phyloP scores from a whole-genome alignment of 164 flowering plant genomes.

The Kingdonia uniflora region DNA sequence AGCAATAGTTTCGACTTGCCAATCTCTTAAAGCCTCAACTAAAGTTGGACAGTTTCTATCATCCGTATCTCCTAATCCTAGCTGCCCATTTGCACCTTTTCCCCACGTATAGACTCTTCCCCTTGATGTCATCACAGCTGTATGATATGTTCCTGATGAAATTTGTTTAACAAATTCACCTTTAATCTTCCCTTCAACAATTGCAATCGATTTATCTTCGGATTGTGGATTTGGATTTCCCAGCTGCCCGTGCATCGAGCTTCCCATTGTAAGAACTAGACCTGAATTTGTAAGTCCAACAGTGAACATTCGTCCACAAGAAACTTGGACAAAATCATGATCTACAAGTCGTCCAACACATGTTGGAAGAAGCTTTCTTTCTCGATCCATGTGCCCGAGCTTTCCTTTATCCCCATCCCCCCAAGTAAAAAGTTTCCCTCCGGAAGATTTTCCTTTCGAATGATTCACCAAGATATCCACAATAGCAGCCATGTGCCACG shows the following conservation, averaged over 20 bases:
- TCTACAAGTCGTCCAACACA: conserved; percentile 49
- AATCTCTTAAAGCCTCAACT: conserved; percentile 49
- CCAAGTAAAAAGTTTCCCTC: conserved; percentile 66
- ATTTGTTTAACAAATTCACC: conserved; percentile 42
- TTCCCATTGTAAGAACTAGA: conserved; percentile 58
- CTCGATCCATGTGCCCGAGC: conserved; percentile 46
- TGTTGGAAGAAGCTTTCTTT: conserved; percentile 47
- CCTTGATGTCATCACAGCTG: conserved; percentile 42
- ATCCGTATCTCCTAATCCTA: conserved; percentile 49
- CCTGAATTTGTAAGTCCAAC: conserved; percentile 46
- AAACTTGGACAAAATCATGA: conserved; percentile 47
- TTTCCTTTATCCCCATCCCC: conserved; percentile 67
- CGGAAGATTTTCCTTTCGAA: conserved; percentile 13
- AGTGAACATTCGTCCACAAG: conserved; percentile 59
- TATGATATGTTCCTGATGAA: conserved; percentile 53
- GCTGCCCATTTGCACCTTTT: conserved; percentile 48
- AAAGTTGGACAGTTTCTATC: conserved; percentile 44
- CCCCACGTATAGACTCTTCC: conserved; percentile 68
- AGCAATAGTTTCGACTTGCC: conserved; percentile 37
- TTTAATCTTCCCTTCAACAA: conserved; percentile 50
- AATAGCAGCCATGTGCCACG: conserved; percentile 74
- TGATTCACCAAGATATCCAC: conserved; percentile 38
- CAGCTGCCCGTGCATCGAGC: conserved; percentile 49
- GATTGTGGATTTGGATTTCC: conserved; percentile 47
- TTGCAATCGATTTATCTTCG: conserved; percentile 34